Evolutionary conservation across 2,329 filamentous ascomycete genomes (phyloP).

Genomic region (Sporothrix pseudoabietina): DNA sequence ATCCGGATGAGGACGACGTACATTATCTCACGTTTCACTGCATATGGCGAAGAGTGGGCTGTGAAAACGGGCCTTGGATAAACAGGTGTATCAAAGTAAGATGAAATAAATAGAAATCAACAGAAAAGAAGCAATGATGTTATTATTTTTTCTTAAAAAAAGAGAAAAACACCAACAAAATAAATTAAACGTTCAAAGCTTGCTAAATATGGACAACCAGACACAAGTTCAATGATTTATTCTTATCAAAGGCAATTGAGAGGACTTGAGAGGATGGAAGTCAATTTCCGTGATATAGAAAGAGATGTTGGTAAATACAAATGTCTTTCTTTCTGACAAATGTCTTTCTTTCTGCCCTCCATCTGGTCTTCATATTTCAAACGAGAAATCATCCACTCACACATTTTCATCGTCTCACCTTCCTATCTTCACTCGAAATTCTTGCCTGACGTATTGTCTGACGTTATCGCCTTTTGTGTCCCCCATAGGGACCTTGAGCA

Average conservation of each 20-base stretch:
- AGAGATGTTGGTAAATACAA: not conserved
- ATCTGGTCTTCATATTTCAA: not conserved
- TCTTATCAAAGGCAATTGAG: too few relatives aligned
- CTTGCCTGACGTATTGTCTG: not conserved
- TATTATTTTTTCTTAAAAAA: too few relatives aligned
- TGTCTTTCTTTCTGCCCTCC: not conserved
- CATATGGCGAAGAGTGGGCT: not conserved
- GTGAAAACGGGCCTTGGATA: not conserved
- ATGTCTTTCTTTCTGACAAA: not conserved
- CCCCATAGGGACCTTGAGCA: not conserved
- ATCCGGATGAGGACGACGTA: not conserved
- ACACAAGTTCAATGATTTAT: too few relatives aligned
- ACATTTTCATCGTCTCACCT: not conserved
- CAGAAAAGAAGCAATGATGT: too few relatives aligned
- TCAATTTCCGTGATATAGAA: not conserved
- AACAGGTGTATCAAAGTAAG: too few relatives aligned
- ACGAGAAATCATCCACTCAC: not conserved
- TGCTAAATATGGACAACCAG: too few relatives aligned
- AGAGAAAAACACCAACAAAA: not conserved
- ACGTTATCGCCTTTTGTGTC: not conserved
- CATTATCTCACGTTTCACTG: constrained; percentile 10
- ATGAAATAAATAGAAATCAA: too few relatives aligned
- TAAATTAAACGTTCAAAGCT: too few relatives aligned
- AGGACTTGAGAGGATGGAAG: not conserved
- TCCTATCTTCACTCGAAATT: not conserved